Evolutionary conservation across 2,329 filamentous ascomycete species (phyloP).

Genomic region (Calonectria fujianensis): DNA sequence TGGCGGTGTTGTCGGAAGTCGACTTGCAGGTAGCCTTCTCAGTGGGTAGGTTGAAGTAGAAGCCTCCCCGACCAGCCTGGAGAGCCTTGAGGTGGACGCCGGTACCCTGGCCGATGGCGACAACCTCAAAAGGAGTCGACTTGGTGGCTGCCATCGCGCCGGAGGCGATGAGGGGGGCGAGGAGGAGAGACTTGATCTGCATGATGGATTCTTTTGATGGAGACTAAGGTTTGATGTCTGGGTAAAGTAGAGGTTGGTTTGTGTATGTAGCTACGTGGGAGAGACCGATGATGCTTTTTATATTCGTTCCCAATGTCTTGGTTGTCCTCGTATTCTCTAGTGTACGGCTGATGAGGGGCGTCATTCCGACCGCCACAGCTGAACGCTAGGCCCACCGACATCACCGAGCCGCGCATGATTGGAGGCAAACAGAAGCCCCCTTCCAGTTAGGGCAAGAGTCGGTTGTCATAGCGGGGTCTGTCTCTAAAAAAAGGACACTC

Average conservation of each 20-base stretch:
- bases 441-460: background rate
- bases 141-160: conserved; percentile 55
- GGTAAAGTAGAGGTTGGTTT: background rate
- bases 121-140: conserved; percentile 66
- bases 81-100: conserved; percentile 68
- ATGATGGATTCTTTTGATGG: conserved; percentile 45
- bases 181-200: conserved; percentile 55
- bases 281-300: background rate
- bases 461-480: background rate
- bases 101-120: conserved; percentile 70
- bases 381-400: conserved; percentile 7
- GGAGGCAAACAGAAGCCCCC: background rate
- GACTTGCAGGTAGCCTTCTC: conserved; percentile 71
- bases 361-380: conserved; percentile 5
- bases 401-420: background rate
- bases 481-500: background rate
- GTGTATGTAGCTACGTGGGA: too few species aligned
- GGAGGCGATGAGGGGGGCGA: conserved; percentile 52
- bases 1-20: conserved; percentile 64
- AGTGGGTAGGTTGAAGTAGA: conserved; percentile 65
- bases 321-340: conserved; percentile 5
- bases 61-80: conserved; percentile 65
- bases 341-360: background rate
- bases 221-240: background rate
- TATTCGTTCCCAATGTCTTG: background rate